phyloP scores from a whole-genome alignment of 2,329 filamentous ascomycete species.

The Epicoccum sorghinum region DNA sequence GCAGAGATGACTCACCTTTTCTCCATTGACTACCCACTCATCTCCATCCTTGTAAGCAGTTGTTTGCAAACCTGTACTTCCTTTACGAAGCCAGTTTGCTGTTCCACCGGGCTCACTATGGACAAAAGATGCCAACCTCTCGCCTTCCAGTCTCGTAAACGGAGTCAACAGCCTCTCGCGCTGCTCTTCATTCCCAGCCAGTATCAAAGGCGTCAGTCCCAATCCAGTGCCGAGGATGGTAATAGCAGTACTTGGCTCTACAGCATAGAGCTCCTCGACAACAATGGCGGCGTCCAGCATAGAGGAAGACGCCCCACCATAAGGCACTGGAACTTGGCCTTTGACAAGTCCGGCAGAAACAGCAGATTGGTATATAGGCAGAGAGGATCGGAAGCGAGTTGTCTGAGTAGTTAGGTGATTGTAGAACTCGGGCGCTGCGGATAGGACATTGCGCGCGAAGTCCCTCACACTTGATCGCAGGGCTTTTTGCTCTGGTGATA shows the following conservation, averaged over 20 bases:
- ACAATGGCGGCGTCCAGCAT: constrained; percentile 58
- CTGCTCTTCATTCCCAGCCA: constrained; percentile 52
- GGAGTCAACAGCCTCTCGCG: constrained; percentile 54
- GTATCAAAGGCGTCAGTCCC: constrained; percentile 58
- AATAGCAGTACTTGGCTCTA: constrained; percentile 57
- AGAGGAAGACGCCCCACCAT: constrained; percentile 55
- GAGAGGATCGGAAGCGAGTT: constrained; percentile 56
- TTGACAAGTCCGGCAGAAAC: constrained; percentile 55
- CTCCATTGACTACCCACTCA: constrained; percentile 60
- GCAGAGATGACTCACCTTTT: constrained; percentile 51
- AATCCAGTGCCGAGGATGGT: constrained; percentile 61
- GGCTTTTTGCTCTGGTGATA: constrained; percentile 14
- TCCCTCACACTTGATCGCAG: constrained; percentile 12
- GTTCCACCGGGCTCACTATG: constrained; percentile 60
- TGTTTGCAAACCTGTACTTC: constrained; percentile 56
- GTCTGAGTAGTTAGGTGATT: constrained; percentile 26
- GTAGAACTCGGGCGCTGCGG: constrained; percentile 25
- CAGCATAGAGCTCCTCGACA: constrained; percentile 60
- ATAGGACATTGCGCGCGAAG: constrained; percentile 11
- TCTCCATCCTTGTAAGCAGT: constrained; percentile 57
- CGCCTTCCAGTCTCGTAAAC: constrained; percentile 54
- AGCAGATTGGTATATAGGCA: constrained; percentile 55
- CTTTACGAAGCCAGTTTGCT: constrained; percentile 60
- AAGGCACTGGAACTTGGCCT: constrained; percentile 52
- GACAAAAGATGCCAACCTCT: constrained; percentile 58